Conservation (phyloP, 2,329 filamentous ascomycete species). For the Metarhizium humberi region DNA sequence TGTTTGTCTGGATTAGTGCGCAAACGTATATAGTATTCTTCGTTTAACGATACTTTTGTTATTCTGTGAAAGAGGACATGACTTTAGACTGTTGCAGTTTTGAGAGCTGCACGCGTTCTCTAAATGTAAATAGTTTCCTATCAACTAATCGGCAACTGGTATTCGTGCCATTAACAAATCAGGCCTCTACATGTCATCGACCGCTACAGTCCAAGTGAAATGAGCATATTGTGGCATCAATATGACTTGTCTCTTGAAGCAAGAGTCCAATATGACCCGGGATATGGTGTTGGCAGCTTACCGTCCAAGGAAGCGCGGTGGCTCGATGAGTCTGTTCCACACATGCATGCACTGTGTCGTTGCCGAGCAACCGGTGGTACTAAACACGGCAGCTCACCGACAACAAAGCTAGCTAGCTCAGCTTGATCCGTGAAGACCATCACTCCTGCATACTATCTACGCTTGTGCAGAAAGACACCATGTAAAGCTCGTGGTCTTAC, state of each 20-base stretch:
- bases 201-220: too few relatives aligned
- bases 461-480: conserved; percentile 14
- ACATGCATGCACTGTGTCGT: conserved; percentile 3
- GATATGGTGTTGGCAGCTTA: too few relatives aligned
- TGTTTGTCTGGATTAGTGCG: not conserved
- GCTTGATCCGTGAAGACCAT: not conserved
- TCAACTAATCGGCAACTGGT: too few relatives aligned
- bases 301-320: not conserved
- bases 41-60: not conserved
- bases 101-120: too few relatives aligned
- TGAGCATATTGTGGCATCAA: too few relatives aligned
- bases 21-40: not conserved
- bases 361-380: conserved; percentile 9
- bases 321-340: too few relatives aligned
- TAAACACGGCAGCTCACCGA: not conserved
- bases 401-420: conserved; percentile 7
- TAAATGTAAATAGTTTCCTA: too few relatives aligned
- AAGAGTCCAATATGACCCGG: too few relatives aligned
- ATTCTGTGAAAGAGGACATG: not conserved
- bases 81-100: too few relatives aligned
- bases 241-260: too few relatives aligned
- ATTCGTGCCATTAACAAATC: too few relatives aligned
- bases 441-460: conserved; percentile 4
- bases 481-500: conserved; percentile 14
- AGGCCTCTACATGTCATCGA: too few relatives aligned